Conservation (phyloP, 2,329 filamentous ascomycete genomes). For the Chrysoporthe puriensis region DNA sequence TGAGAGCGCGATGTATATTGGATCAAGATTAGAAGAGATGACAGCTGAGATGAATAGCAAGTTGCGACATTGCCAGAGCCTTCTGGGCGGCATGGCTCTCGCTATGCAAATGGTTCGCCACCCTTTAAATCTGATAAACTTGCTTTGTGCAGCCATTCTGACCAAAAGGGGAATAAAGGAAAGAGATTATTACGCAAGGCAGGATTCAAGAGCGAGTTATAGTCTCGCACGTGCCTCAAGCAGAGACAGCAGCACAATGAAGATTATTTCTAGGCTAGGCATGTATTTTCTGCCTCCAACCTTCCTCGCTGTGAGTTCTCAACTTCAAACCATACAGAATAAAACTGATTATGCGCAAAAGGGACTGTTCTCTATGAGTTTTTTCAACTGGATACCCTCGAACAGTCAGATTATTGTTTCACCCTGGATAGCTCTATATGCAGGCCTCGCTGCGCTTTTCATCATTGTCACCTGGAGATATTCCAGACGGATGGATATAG, state of each 20-base stretch:
- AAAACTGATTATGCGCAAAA: background rate
- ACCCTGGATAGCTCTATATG: constrained; percentile 31
- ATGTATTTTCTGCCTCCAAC: constrained; percentile 34
- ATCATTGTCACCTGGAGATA: constrained; percentile 19
- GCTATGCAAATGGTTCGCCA: constrained; percentile 31
- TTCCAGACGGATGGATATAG: background rate
- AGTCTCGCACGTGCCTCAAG: constrained; percentile 30
- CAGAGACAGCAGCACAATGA: constrained; percentile 32
- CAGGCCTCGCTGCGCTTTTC: constrained; percentile 24
- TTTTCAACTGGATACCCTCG: constrained; percentile 32
- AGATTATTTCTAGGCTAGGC: constrained; percentile 25
- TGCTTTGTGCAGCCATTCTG: background rate
- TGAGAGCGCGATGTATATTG: constrained; percentile 18
- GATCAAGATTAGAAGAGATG: constrained; percentile 29
- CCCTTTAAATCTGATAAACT: background rate
- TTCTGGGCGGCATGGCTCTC: constrained; percentile 29
- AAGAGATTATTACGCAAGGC: constrained; percentile 31
- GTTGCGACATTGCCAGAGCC: constrained; percentile 19
- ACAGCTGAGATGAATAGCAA: constrained; percentile 30
- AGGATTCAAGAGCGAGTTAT: constrained; percentile 27
- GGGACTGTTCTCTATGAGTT: constrained; percentile 33
- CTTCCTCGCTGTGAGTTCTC: constrained; percentile 32
- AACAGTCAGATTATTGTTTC: constrained; percentile 29
- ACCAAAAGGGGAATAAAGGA: constrained; percentile 22
- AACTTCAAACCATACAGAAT: background rate